A percentile compares a stretch with the other conserved stretches of the same genome.
phyloP scores from a whole-genome alignment of 2,329 filamentous ascomycete species.

The Westerdykella sp. region DNA sequence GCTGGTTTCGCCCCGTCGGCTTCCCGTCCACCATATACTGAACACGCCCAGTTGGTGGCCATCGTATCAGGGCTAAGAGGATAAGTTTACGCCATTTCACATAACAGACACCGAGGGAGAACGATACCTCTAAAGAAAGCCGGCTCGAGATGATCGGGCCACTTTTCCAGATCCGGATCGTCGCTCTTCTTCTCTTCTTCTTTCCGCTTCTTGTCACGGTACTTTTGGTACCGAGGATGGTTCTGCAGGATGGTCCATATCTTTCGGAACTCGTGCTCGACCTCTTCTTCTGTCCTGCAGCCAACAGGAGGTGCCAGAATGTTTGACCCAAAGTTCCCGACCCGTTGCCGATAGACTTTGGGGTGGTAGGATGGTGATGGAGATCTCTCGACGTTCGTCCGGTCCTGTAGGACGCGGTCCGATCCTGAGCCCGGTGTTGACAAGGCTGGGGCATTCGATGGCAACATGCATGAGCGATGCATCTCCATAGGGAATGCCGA shows the following conservation, averaged over 20 bases:
- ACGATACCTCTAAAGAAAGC: constrained; percentile 44
- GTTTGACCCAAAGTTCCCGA: constrained; percentile 13
- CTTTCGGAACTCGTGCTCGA: constrained; percentile 22
- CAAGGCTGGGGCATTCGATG: constrained; percentile 39
- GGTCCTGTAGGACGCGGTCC: constrained; percentile 37
- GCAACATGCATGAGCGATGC: constrained; percentile 36
- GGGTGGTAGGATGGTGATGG: no score
- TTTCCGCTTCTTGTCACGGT: constrained; percentile 38
- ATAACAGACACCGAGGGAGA: background rate
- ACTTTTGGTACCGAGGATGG: constrained; percentile 43
- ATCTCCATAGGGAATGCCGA: constrained; percentile 30
- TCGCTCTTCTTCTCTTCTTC: constrained; percentile 14
- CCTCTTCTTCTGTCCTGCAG: constrained; percentile 16
- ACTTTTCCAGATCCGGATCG: constrained; percentile 33
- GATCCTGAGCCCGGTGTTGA: constrained; percentile 21
- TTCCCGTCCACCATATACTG: constrained; percentile 47
- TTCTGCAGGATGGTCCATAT: constrained; percentile 25
- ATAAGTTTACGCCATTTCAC: constrained; percentile 2
- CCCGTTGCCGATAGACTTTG: constrained; percentile 12
- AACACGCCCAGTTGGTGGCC: constrained; percentile 53
- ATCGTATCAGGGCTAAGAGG: constrained; percentile 39
- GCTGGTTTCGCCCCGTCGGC: constrained; percentile 54
- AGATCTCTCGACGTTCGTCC: constrained; percentile 4
- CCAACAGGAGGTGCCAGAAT: no score
- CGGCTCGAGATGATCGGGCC: constrained; percentile 44